phyloP scores from a whole-genome alignment of 2,329 filamentous ascomycete species.

The Aspergillus neoniger region DNA sequence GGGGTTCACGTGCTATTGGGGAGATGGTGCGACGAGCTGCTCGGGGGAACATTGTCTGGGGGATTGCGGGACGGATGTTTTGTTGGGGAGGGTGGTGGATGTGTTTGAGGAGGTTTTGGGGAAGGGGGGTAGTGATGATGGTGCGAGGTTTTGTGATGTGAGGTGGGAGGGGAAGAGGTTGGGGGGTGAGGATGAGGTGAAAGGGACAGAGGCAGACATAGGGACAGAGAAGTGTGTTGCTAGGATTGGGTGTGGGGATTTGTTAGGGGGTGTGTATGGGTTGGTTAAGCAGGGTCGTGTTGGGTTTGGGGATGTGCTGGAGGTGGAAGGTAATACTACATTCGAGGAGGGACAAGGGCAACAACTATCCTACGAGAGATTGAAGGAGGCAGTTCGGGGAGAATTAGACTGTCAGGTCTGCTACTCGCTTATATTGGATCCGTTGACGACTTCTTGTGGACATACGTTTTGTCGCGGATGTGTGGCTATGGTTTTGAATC shows the following conservation, averaged over 20 bases:
- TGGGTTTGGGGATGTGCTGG: slow-evolving; percentile 51
- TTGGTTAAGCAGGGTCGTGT: slow-evolving; percentile 65
- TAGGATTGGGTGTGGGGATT: slow-evolving; percentile 18
- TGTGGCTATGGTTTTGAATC: slow-evolving; percentile 72
- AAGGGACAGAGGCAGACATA: neutral
- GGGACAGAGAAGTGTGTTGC: neutral
- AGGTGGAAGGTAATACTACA: slow-evolving; percentile 52
- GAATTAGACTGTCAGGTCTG: slow-evolving; percentile 90
- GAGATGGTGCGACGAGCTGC: slow-evolving; percentile 51
- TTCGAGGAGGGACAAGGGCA: slow-evolving; percentile 5
- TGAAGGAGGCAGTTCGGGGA: slow-evolving; percentile 63
- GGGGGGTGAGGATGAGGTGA: slow-evolving; percentile 1
- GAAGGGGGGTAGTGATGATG: neutral
- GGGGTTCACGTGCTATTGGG: slow-evolving; percentile 72
- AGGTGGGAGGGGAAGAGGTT: neutral
- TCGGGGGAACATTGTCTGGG: slow-evolving; percentile 70
- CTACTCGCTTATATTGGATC: slow-evolving; percentile 77
- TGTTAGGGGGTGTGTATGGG: slow-evolving; percentile 64
- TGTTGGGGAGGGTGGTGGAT: slow-evolving; percentile 70
- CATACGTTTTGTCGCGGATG: slow-evolving; percentile 88
- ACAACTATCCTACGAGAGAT: slow-evolving; percentile 52
- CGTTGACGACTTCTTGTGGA: slow-evolving; percentile 80
- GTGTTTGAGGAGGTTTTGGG: slow-evolving; percentile 50
- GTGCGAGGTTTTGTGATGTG: slow-evolving; percentile 22
- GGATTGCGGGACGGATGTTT: slow-evolving; percentile 77